Conservation (phyloP, 441 rosid genomes). For the Euphorbia celastroides region DNA sequence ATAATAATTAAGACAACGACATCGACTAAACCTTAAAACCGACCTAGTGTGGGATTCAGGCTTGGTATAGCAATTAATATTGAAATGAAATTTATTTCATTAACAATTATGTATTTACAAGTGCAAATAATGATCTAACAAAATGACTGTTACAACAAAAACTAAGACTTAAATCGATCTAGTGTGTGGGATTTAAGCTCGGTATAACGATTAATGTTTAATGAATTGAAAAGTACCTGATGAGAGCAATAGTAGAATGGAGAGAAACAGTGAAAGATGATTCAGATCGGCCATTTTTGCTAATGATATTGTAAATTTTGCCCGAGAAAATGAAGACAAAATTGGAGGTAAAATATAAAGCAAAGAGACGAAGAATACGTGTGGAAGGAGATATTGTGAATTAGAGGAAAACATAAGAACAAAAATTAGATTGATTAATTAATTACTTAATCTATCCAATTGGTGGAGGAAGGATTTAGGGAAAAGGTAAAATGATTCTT, state of each 20-base stretch:
- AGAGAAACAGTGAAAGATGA: slow-evolving; percentile 26
- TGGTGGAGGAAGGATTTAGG: slow-evolving; percentile 13
- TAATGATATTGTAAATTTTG: too few species aligned
- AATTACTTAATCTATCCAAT: neutral
- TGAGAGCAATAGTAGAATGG: slow-evolving; percentile 27
- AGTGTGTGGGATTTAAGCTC: too few species aligned
- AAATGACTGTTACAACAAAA: too few species aligned
- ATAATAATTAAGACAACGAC: too few species aligned
- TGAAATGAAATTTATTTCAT: too few species aligned
- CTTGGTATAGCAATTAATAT: too few species aligned
- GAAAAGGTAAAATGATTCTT: slow-evolving; percentile 35
- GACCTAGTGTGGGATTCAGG: too few species aligned
- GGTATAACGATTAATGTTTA: too few species aligned
- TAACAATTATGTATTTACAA: too few species aligned
- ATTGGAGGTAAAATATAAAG: slow-evolving; percentile 22
- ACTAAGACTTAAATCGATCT: too few species aligned
- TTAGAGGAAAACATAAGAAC: neutral
- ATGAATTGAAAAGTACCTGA: slow-evolving; percentile 40
- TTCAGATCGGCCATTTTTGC: slow-evolving; percentile 30
- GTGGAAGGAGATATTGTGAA: slow-evolving; percentile 26
- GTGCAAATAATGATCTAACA: too few species aligned
- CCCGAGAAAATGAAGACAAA: neutral
- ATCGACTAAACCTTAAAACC: too few species aligned
- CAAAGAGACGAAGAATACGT: slow-evolving; percentile 39
- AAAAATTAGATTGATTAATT: neutral